These are phyloP conservation scores for Botrytis elliptica DNA, from an alignment of 2,329 filamentous ascomycete genomes.

Conservation along the genomic window DNA sequence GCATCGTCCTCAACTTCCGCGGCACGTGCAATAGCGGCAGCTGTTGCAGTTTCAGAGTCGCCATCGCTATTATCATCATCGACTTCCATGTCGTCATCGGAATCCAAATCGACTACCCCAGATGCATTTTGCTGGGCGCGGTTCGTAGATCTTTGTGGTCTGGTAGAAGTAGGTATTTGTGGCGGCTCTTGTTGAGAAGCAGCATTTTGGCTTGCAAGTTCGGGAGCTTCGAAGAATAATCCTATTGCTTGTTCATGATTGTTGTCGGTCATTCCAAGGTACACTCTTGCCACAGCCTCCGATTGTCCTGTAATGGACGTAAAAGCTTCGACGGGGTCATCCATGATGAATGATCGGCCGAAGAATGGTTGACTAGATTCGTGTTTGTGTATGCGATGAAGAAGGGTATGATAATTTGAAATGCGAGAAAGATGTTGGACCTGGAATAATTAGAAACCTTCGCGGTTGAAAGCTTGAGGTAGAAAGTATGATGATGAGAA, in stretches of 20 bases:
- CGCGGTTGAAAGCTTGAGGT: background rate
- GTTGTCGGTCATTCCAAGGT: constrained; percentile 80
- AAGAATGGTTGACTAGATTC: background rate
- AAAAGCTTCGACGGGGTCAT: constrained; percentile 72
- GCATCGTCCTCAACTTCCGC: constrained; percentile 82
- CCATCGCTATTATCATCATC: constrained; percentile 44
- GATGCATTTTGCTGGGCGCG: constrained; percentile 47
- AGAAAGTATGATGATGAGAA: background rate
- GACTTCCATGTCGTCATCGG: constrained; percentile 68
- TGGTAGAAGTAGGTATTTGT: constrained; percentile 35
- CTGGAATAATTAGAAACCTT: background rate
- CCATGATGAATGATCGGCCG: constrained; percentile 39
- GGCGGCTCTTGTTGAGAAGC: constrained; percentile 30
- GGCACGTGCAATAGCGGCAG: constrained; percentile 44
- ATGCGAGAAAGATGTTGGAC: background rate
- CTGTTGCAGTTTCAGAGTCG: constrained; percentile 31
- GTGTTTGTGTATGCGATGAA: background rate
- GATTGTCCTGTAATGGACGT: constrained; percentile 75
- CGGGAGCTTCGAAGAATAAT: constrained; percentile 87
- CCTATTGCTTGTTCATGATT: constrained; percentile 83
- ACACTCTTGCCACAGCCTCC: constrained; percentile 73
- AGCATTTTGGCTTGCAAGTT: constrained; percentile 49
- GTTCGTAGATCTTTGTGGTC: constrained; percentile 28
- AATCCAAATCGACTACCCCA: constrained; percentile 72
- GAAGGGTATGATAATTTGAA: background rate